A percentile compares a stretch with the other conserved stretches of the same genome.
These are phyloP conservation scores for Alternaria sp. DNA, from an alignment of 2,329 filamentous ascomycete genomes.

Conservation along the genomic window DNA sequence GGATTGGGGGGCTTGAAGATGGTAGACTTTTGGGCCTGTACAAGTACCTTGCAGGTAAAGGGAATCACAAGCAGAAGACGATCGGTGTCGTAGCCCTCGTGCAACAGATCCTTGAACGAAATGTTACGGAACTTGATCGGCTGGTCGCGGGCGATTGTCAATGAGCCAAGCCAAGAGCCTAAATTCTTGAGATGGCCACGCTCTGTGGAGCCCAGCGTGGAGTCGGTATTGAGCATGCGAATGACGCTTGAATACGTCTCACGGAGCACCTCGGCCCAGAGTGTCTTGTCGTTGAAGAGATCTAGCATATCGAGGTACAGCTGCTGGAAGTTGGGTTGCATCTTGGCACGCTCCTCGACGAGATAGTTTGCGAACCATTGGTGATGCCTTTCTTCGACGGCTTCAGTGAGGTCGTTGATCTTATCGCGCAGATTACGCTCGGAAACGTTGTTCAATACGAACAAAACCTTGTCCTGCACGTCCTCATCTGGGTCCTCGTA, in stretches of 20 bases:
- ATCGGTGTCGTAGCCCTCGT: slow-evolving; percentile 93
- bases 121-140: slow-evolving; percentile 97
- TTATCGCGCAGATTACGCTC: slow-evolving; percentile 86
- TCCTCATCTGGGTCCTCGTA: slow-evolving; percentile 86
- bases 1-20: slow-evolving; percentile 95
- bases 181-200: slow-evolving; percentile 90
- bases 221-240: slow-evolving; percentile 87
- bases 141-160: slow-evolving; percentile 92
- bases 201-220: slow-evolving; percentile 84
- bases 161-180: slow-evolving; percentile 87
- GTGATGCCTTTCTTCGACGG: slow-evolving; percentile 80
- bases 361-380: slow-evolving; percentile 97
- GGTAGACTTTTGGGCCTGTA: slow-evolving; percentile 81
- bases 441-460: slow-evolving; percentile 95
- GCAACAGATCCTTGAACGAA: slow-evolving; percentile 92
- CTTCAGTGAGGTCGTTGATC: slow-evolving; percentile 78
- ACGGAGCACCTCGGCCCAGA: slow-evolving; percentile 89
- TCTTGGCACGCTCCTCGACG: slow-evolving; percentile 93
- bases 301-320: slow-evolving; percentile 90
- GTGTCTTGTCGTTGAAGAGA: slow-evolving; percentile 75
- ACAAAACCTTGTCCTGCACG: slow-evolving; percentile 90
- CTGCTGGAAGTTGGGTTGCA: slow-evolving; percentile 95
- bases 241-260: slow-evolving; percentile 90
- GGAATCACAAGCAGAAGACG: slow-evolving; percentile 91
- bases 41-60: slow-evolving; percentile 94